Evolutionary conservation across 257 asterid genomes (phyloP).

Genomic region (Verbascum thapsus): DNA sequence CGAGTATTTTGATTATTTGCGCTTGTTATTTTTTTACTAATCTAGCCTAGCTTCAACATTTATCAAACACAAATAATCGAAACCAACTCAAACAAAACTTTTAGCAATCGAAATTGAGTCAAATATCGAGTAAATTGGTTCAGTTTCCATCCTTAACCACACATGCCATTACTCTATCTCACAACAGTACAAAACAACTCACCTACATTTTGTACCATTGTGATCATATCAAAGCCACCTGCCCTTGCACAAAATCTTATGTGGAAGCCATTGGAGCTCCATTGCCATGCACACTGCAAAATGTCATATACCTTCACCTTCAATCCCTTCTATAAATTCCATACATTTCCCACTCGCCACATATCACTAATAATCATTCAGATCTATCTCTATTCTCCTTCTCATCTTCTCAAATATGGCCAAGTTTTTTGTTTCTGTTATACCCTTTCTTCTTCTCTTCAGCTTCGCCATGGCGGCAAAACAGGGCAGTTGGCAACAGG

Average conservation of each 20-base stretch:
- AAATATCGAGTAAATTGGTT: too few relatives aligned
- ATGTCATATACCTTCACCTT: constrained; percentile 39
- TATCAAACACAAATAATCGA: too few relatives aligned
- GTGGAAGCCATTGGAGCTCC: constrained; percentile 41
- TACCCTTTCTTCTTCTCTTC: constrained; percentile 36
- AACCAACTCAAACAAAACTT: too few relatives aligned
- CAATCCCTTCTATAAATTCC: constrained; percentile 36
- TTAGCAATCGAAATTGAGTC: too few relatives aligned
- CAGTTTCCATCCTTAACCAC: too few relatives aligned
- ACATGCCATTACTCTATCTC: too few relatives aligned
- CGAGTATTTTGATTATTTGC: too few relatives aligned
- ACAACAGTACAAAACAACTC: too few relatives aligned
- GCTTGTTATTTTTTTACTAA: too few relatives aligned
- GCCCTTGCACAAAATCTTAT: constrained; percentile 30
- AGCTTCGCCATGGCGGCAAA: constrained; percentile 22
- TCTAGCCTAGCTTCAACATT: too few relatives aligned
- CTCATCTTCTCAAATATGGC: constrained; percentile 20
- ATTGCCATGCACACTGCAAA: constrained; percentile 58
- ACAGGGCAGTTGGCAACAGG: constrained; percentile 34
- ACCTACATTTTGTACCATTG: too few relatives aligned
- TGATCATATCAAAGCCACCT: too few relatives aligned
- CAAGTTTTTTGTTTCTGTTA: constrained; percentile 29
- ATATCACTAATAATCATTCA: constrained; percentile 25
- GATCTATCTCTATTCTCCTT: background rate
- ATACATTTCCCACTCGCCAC: constrained; percentile 33